Conservation (phyloP, 768 basidiomycete species). For the Mycena amicta region DNA sequence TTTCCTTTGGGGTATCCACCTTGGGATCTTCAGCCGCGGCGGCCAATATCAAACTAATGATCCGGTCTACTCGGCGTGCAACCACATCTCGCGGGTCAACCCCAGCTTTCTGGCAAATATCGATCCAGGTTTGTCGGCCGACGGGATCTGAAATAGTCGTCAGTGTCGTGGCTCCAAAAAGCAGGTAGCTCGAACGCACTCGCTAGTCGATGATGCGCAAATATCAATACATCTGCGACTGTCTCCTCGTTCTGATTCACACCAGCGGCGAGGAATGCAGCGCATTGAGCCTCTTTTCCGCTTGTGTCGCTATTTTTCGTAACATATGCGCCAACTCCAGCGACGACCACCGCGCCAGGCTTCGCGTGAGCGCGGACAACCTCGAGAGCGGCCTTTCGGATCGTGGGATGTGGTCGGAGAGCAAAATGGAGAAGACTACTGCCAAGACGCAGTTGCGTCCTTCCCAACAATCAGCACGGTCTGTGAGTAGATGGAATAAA, state of each 20-base stretch:
- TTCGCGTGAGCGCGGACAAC: constrained; percentile 14
- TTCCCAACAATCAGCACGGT: too few species aligned
- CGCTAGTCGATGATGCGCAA: constrained; percentile 31
- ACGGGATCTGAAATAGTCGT: constrained; percentile 15
- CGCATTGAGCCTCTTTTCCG: constrained; percentile 14
- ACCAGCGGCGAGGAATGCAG: constrained; percentile 18
- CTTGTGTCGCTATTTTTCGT: constrained; percentile 7
- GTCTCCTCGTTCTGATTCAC: constrained; percentile 16
- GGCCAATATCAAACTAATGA: constrained; percentile 53
- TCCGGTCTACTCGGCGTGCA: constrained; percentile 46
- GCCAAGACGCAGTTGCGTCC: constrained; percentile 14
- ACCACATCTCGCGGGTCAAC: constrained; percentile 70
- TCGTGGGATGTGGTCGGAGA: constrained; percentile 19
- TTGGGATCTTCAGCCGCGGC: constrained; percentile 49
- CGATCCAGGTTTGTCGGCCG: constrained; percentile 74
- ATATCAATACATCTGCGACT: constrained; percentile 12
- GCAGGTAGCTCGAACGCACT: constrained; percentile 37
- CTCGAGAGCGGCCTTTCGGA: constrained; percentile 13
- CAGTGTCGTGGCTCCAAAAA: constrained; percentile 34
- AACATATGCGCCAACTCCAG: constrained; percentile 14
- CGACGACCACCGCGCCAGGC: constrained; percentile 10
- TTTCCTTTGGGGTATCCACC: constrained; percentile 32
- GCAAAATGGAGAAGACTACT: constrained; percentile 16
- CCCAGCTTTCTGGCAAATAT: constrained; percentile 69
- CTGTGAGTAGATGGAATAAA: too few species aligned